Evolutionary conservation across 345 rosid genomes (phyloP).

Genomic region (Balakata baccata): DNA sequence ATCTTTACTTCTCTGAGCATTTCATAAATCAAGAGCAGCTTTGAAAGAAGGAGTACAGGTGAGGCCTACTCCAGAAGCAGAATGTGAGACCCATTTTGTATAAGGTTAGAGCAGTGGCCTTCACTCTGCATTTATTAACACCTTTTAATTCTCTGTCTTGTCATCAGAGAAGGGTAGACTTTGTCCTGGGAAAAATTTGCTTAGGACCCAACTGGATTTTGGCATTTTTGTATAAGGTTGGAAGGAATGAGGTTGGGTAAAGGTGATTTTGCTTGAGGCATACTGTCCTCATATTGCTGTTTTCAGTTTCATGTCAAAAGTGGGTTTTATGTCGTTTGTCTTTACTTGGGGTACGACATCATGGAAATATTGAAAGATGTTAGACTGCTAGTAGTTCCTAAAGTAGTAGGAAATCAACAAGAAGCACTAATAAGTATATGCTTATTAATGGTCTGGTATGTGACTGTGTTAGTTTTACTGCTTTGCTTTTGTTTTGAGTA

Average conservation of each 20-base stretch:
- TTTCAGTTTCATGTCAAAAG: constrained; percentile 15
- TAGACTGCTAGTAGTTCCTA: background rate
- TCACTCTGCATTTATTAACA: constrained; percentile 32
- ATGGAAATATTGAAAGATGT: background rate
- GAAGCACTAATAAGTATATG: background rate
- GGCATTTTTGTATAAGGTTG: constrained; percentile 29
- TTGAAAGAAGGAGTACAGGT: constrained; percentile 34
- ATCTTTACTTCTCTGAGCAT: constrained; percentile 25
- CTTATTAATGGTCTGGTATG: background rate
- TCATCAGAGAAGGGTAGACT: constrained; percentile 36
- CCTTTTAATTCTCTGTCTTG: constrained; percentile 32
- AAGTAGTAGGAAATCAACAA: background rate
- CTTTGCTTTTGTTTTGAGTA: background rate
- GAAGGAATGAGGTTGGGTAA: constrained; percentile 20
- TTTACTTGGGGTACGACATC: background rate
- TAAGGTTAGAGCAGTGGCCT: constrained; percentile 33
- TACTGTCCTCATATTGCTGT: constrained; percentile 5
- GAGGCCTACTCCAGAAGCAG: constrained; percentile 10
- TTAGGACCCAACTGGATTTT: constrained; percentile 26
- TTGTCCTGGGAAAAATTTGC: constrained; percentile 25
- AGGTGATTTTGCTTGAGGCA: constrained; percentile 15
- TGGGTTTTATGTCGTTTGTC: constrained; percentile 19
- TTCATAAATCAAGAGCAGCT: constrained; percentile 44
- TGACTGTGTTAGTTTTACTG: background rate
- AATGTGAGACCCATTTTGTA: constrained; percentile 34